Percentiles rank a stretch among this genome's conserved stretches.
Conservation (phyloP, 345 rosid species). For the Cochlearia excelsa region DNA sequence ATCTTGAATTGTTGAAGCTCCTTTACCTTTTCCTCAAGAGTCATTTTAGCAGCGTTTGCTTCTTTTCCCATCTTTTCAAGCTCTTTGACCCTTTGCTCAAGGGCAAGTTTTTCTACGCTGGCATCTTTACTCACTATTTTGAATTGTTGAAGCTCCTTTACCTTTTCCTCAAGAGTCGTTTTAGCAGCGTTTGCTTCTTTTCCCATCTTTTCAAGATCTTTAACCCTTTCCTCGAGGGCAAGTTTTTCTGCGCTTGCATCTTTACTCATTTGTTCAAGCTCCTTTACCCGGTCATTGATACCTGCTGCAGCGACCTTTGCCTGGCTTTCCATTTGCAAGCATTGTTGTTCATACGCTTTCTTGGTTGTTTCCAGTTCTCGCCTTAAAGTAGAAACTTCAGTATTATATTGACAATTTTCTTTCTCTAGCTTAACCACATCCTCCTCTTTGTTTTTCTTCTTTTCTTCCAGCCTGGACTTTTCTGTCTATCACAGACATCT, state of each 20-base stretch:
- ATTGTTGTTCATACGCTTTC: conserved; percentile 46
- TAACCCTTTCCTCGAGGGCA: conserved; percentile 37
- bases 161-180: conserved; percentile 41
- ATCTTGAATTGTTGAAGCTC: conserved; percentile 54
- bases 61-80: conserved; percentile 55
- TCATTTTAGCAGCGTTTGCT: conserved; percentile 38
- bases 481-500: conserved; percentile 41
- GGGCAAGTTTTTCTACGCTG: conserved; percentile 28
- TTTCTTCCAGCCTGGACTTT: conserved; percentile 45
- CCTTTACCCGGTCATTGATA: conserved; percentile 41
- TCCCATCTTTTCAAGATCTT: conserved; percentile 61
- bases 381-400: conserved; percentile 42
- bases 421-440: conserved; percentile 32
- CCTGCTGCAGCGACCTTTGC: conserved; percentile 41
- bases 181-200: conserved; percentile 42
- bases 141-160: conserved; percentile 29
- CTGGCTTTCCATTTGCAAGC: conserved; percentile 55
- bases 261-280: conserved; percentile 45
- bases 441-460: conserved; percentile 45
- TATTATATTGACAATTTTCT: conserved; percentile 34
- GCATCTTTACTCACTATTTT: conserved; percentile 42
- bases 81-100: conserved; percentile 44
- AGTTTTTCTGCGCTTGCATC: conserved; percentile 13
- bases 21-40: conserved; percentile 39
- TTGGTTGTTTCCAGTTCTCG: conserved; percentile 50